phyloP scores from a whole-genome alignment of 2,329 filamentous ascomycete species.

The Alternaria sp. region DNA sequence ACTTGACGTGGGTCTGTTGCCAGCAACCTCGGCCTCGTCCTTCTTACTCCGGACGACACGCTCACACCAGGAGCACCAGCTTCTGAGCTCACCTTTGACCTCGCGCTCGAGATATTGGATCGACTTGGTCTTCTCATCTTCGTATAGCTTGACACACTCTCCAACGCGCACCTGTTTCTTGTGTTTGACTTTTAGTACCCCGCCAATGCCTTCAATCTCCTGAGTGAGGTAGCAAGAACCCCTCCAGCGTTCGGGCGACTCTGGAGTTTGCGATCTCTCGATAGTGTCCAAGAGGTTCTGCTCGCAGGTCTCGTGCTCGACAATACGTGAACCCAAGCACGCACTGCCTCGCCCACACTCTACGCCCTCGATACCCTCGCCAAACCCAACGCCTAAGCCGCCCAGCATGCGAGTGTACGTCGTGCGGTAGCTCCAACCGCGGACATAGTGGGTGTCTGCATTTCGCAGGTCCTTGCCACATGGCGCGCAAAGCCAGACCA shows the following conservation, averaged over 20 bases:
- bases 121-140: conserved; percentile 61
- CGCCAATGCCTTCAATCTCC: conserved; percentile 91
- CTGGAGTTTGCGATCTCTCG: conserved; percentile 51
- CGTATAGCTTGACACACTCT: conserved; percentile 84
- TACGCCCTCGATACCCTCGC: conserved; percentile 87
- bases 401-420: conserved; percentile 82
- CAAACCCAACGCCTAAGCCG: conserved; percentile 84
- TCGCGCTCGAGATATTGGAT: conserved; percentile 75
- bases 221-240: conserved; percentile 82
- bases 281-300: conserved; percentile 71
- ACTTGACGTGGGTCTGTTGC: conserved; percentile 26
- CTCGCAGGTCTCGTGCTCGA: conserved; percentile 85
- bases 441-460: conserved; percentile 66
- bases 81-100: conserved; percentile 71
- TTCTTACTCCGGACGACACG: conserved; percentile 72
- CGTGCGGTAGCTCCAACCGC: conserved; percentile 89
- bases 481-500: conserved; percentile 85
- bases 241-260: conserved; percentile 56
- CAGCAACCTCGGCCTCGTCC: conserved; percentile 47
- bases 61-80: conserved; percentile 94
- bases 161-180: conserved; percentile 84
- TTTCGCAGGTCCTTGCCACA: conserved; percentile 77
- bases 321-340: conserved; percentile 79
- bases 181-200: conserved; percentile 86
- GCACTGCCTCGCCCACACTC: conserved; percentile 81